Base-by-base conservation (phyloP, 73 alveolate genomes). In the Loxodes magnus region DNA sequence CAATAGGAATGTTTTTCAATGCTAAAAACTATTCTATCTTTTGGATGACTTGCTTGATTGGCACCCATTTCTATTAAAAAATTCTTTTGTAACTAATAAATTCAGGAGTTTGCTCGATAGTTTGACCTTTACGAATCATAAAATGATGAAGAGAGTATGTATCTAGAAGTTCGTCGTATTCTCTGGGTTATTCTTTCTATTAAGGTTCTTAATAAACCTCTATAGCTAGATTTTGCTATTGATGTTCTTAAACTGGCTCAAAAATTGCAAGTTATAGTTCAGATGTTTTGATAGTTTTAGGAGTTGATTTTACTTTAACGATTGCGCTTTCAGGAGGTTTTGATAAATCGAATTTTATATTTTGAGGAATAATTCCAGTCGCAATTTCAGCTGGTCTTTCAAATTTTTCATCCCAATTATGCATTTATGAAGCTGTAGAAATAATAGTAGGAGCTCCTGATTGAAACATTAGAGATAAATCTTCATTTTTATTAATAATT, bases 391-490 rank as follows among this genome's bases (percentile, higher is more conserved):
- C 22, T n/a, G 17, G 22, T 2, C 27, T 37, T 1, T n/a, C n/a
- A 7, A 41, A 41, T 41, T 24, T 46, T 41, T 25, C 7, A 22
- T 12, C n/a, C 39, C 52, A 37, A 24, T 37, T 37, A 24, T 46
- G 27, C n/a, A 46, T 19, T 12, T 37, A 9, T 9, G 17, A 12
- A 12, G 57, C 30, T 35, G 42, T 63, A 35, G 71, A 70, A 29
- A 43, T 63, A 51, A 84, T 71, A 9, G 98, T 96, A 62, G 93
- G 85, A 33, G 82, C 91, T 16, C 92, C 96, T 51, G 81, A 77
- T 22, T 70, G 74, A 36, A 88, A 79, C 3, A 93, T 90, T 4
- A 96, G 98, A 14, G 94, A 68, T 12, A 88, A 71, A 58, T 88
- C 98, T 4, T 86, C 92, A 46, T 64, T 87, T 80, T 74, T 79